These are phyloP conservation scores for Lodderomyces metapsilosis DNA, from an alignment of 1,139 yeast species.

Conservation along the genomic window DNA sequence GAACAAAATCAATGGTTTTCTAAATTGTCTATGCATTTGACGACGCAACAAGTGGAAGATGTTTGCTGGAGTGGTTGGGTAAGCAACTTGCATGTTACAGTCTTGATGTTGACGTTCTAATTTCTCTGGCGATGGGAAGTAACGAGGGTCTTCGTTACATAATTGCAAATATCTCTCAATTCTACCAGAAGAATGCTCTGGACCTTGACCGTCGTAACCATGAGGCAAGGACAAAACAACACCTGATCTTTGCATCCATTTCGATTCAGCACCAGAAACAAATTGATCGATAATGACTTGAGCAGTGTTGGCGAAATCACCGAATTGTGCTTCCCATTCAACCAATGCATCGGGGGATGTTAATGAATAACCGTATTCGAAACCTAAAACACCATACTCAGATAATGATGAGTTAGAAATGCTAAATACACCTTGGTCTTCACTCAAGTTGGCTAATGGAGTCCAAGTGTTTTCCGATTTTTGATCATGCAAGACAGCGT, in stretches of 20 bases:
- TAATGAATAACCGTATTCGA: slow-evolving; percentile 97
- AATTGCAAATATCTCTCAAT: slow-evolving; percentile 94
- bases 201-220: slow-evolving; percentile 99
- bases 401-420: slow-evolving; percentile 96
- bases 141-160: slow-evolving; percentile 94
- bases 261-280: slow-evolving; percentile 93
- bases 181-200: slow-evolving; percentile 98
- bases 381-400: slow-evolving; percentile 99
- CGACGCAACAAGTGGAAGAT: slow-evolving; percentile 96
- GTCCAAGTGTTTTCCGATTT: slow-evolving; percentile 76
- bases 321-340: slow-evolving; percentile 99
- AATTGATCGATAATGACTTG: slow-evolving; percentile 98
- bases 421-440: slow-evolving; percentile 81
- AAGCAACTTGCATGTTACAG: slow-evolving; percentile 95
- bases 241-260: slow-evolving; percentile 99
- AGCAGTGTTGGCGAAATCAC: slow-evolving; percentile 99
- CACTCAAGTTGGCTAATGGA: slow-evolving; percentile 77
- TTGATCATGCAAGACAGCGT: slow-evolving; percentile 97
- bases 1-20: slow-evolving; percentile 88
- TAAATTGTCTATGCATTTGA: slow-evolving; percentile 99
- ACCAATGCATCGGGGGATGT: slow-evolving; percentile 95
- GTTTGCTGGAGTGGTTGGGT: slow-evolving; percentile 98
- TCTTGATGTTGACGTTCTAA: slow-evolving; percentile 98
- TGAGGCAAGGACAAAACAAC: slow-evolving; percentile 93
- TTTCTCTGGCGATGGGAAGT: slow-evolving; percentile 86